Conservation (phyloP, 768 basidiomycete genomes). For the Boletus rubroflammeus region DNA sequence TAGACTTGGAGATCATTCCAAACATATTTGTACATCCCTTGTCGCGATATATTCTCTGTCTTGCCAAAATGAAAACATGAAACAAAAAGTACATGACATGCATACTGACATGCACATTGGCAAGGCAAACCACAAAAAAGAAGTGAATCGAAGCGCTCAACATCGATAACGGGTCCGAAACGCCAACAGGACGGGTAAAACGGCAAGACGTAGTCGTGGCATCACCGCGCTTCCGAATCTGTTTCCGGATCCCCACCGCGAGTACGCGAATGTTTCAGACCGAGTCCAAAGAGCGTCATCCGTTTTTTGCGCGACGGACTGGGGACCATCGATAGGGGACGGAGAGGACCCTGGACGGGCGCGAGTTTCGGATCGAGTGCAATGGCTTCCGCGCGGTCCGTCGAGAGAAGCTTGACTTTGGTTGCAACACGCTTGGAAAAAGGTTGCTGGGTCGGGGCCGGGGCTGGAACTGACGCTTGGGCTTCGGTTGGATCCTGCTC, state of each 20-base stretch:
- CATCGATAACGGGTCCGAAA: neutral
- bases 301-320: constrained; percentile 16
- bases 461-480: neutral
- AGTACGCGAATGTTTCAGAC: constrained; percentile 6
- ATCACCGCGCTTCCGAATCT: constrained; percentile 5
- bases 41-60: neutral
- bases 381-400: constrained; percentile 27
- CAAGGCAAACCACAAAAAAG: neutral
- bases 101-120: neutral
- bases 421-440: constrained; percentile 11
- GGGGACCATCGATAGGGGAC: constrained; percentile 25
- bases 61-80: constrained; percentile 14
- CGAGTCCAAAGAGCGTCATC: constrained; percentile 21
- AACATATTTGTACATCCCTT: neutral
- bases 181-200: neutral
- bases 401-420: constrained; percentile 21
- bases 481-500: neutral
- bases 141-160: neutral
- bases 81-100: constrained; percentile 4
- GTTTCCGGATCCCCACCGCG: neutral
- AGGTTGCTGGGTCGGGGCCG: neutral
- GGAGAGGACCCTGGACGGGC: constrained; percentile 31
- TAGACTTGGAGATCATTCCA: no score
- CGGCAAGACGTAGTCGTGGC: neutral
- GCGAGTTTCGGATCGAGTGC: constrained; percentile 31